Conservation (phyloP, 192 early-diverging fungal genomes). For the Thamnidium elegans region DNA sequence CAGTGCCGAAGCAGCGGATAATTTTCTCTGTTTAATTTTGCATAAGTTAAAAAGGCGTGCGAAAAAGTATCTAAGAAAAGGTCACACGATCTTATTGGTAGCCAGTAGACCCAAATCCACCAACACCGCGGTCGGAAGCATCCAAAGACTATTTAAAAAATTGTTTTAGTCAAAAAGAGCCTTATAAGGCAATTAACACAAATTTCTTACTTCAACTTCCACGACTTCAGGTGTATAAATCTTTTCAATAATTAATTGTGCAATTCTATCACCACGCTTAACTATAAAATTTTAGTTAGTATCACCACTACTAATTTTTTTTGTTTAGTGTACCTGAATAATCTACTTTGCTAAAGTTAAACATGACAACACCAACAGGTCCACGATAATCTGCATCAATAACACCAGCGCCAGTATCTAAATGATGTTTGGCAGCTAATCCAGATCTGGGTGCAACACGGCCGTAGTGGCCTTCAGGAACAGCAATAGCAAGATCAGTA, state of each 20-base stretch:
- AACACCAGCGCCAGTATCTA: constrained; percentile 89
- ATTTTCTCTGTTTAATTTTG: no score
- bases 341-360: constrained; percentile 80
- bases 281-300: constrained; percentile 46
- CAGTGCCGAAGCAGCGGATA: not conserved
- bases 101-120: constrained; percentile 24
- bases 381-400: constrained; percentile 93
- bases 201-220: constrained; percentile 66
- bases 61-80: no score
- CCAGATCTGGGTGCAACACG: constrained; percentile 94
- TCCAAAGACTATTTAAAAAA: constrained; percentile 23
- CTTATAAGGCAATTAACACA: no score
- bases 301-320: not conserved
- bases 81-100: not conserved
- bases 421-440: constrained; percentile 84
- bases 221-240: constrained; percentile 77
- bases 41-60: no score
- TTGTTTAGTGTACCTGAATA: constrained; percentile 29
- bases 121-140: constrained; percentile 9
- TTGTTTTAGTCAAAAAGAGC: not conserved
- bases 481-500: constrained; percentile 82
- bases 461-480: constrained; percentile 89
- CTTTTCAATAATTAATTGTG: constrained; percentile 90
- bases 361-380: constrained; percentile 79
- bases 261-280: constrained; percentile 88